Base-by-base conservation (phyloP, 345 rosid species). In the Firmiana major region DNA sequence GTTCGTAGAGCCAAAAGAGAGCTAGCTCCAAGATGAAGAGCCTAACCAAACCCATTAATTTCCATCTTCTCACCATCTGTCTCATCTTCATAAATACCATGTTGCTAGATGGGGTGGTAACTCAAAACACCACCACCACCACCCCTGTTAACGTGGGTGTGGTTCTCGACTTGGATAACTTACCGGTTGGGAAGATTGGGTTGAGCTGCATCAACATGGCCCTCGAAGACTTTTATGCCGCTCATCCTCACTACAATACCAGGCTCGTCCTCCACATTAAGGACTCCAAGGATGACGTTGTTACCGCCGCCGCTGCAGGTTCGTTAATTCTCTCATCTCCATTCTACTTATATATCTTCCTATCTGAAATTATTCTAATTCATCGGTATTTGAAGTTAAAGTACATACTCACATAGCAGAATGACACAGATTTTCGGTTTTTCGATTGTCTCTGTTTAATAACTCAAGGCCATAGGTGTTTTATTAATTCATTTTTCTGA, bases 301-400 rank as follows among this genome's bases (percentile, higher is more conserved):
- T 86, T 11, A 54, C n/a, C 2, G 83, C 86, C 15, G 86, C 88
- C 40, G 82, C 79, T 15, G 81, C 81, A 28, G 86, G 84, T 78
- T 48, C 16, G 10, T 48, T 17, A 7, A 11, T 16, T 24, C 15
- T 26, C 38, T 11, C 5, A 31, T 11, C 28, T 46, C 2, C 3
- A 31, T 31, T 19, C 11, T 53, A 19, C 9, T 42, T 65, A 1
- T 40, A 40, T 40, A 40, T 5, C 34, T 31, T 31, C 34, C 34
- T 31, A 3, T 0, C 34, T 31, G 34, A 31, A 31, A 31, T 31
- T 31, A 31, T 31, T 31, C 34, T 31, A 31, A 31, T 31, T 31
- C 34, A 31, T 31, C 34, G 1, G 34, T 31, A 31, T 31, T 31
- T 31, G 34, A 31, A 31, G 3, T 31, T 31, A 31, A 31, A 31